phyloP scores from a whole-genome alignment of 1,139 yeast genomes.

The Petasospora fabianii region DNA sequence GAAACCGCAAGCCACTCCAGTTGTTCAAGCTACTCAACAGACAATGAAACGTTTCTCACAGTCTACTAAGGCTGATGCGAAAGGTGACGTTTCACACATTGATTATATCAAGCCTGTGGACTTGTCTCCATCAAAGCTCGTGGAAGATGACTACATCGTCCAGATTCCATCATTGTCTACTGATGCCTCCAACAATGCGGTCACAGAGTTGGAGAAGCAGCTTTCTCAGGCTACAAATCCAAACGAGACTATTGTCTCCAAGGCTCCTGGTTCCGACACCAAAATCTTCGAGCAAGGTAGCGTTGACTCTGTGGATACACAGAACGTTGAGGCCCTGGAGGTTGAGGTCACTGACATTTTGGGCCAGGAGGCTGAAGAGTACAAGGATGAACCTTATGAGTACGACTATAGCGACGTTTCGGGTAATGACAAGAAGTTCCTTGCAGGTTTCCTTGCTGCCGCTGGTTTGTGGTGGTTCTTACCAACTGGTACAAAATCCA shows the following conservation, averaged over 20 bases:
- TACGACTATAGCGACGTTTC: constrained; percentile 21
- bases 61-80: constrained; percentile 13
- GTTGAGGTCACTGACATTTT: constrained; percentile 6
- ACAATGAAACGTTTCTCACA: constrained; percentile 16
- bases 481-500: constrained; percentile 5
- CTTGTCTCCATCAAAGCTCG: constrained; percentile 16
- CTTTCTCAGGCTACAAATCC: constrained; percentile 23
- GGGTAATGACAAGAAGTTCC: constrained; percentile 18
- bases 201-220: constrained; percentile 29
- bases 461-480: constrained; percentile 25
- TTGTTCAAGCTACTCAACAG: neutral
- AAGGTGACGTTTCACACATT: constrained; percentile 27
- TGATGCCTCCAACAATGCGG: constrained; percentile 49
- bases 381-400: constrained; percentile 17
- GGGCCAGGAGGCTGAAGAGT: constrained; percentile 11
- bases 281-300: constrained; percentile 23
- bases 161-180: constrained; percentile 51
- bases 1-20: neutral
- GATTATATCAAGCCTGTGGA: constrained; percentile 28
- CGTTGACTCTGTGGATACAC: constrained; percentile 13
- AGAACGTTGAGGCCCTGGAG: constrained; percentile 13
- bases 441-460: constrained; percentile 20
- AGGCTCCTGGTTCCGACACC: constrained; percentile 24
- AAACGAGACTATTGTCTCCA: constrained; percentile 22
- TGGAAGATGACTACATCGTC: constrained; percentile 49